Percentiles rank a stretch among this genome's conserved stretches.
These are phyloP conservation scores for Piper betle DNA, from an alignment of 164 flowering plant genomes.

Conservation along the genomic window DNA sequence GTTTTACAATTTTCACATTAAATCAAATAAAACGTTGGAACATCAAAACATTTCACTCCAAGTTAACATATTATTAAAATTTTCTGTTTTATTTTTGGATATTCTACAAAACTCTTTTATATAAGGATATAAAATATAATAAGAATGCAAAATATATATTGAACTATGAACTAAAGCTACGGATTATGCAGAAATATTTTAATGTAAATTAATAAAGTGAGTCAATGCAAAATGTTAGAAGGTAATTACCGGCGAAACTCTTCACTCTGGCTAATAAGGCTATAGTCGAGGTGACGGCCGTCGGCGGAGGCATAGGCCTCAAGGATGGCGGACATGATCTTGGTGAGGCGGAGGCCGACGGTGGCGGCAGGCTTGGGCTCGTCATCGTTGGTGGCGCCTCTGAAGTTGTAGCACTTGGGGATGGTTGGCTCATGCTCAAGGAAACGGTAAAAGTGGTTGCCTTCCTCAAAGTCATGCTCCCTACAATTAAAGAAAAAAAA, in stretches of 20 bases:
- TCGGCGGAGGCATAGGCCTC: conserved; percentile 85
- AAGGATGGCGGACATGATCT: conserved; percentile 77
- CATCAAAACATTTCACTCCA: too few relatives aligned
- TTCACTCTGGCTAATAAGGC: conserved; percentile 66
- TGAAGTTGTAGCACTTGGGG: conserved; percentile 63
- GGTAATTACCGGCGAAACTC: conserved; percentile 72
- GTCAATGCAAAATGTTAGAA: too few relatives aligned
- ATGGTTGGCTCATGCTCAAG: conserved; percentile 83
- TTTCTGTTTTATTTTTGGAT: too few relatives aligned
- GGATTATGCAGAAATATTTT: too few relatives aligned
- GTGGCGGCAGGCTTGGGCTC: conserved; percentile 51
- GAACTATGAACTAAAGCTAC: too few relatives aligned
- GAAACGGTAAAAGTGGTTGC: conserved; percentile 72
- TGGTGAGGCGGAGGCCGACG: conserved; percentile 44
- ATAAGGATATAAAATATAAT: too few relatives aligned
- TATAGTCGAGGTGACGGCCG: conserved; percentile 51
- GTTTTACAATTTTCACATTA: too few relatives aligned
- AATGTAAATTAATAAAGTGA: too few relatives aligned
- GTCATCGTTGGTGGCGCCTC: conserved; percentile 49
- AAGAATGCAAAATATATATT: too few relatives aligned
- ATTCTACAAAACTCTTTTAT: too few relatives aligned
- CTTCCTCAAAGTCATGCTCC: conserved; percentile 78
- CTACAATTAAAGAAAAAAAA: conserved; percentile 16
- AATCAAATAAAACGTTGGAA: too few relatives aligned
- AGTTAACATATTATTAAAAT: too few relatives aligned